Percentiles rank a stretch among this genome's conserved stretches.
Evolutionary conservation across 306 rosid species (phyloP).

Genomic region (Lablab purpureus): DNA sequence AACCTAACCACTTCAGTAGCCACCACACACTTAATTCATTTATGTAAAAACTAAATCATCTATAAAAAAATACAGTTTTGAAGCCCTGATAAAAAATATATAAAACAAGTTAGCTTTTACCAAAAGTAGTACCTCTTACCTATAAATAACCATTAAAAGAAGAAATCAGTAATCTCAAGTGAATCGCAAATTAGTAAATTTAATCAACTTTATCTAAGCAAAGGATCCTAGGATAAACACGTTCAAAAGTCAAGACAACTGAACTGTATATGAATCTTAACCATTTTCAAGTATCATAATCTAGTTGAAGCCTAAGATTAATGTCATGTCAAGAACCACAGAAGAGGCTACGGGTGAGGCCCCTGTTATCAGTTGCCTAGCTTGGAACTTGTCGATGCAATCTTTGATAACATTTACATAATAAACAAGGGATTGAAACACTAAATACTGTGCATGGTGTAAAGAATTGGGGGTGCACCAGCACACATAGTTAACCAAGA

Average conservation of each 20-base stretch:
- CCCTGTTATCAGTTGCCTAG: conserved; percentile 46
- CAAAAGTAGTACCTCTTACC: not conserved
- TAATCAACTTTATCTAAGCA: conserved; percentile 9
- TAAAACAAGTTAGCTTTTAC: not conserved
- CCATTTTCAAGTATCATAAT: conserved; percentile 51
- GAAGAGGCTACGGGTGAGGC: conserved; percentile 36
- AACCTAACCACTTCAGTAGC: too few relatives aligned
- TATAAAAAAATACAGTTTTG: too few relatives aligned
- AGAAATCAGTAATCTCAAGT: not conserved
- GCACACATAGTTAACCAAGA: conserved; percentile 58
- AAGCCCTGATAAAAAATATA: too few relatives aligned
- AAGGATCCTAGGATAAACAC: conserved; percentile 39
- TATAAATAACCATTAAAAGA: not conserved
- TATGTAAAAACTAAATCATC: too few relatives aligned
- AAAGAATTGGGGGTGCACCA: conserved; percentile 19
- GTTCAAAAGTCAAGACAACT: not conserved
- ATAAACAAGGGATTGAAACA: conserved; percentile 52
- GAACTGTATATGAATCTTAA: conserved; percentile 47
- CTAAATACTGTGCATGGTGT: conserved; percentile 52
- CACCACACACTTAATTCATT: too few relatives aligned
- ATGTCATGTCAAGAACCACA: conserved; percentile 56
- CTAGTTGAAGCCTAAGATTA: conserved; percentile 56
- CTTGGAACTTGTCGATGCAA: conserved; percentile 46
- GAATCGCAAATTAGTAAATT: not conserved
- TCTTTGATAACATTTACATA: conserved; percentile 60